A percentile compares a stretch with the other conserved stretches of the same genome.
Conservation (phyloP, 129 eudicot genomes). For the Tagetes patula region DNA sequence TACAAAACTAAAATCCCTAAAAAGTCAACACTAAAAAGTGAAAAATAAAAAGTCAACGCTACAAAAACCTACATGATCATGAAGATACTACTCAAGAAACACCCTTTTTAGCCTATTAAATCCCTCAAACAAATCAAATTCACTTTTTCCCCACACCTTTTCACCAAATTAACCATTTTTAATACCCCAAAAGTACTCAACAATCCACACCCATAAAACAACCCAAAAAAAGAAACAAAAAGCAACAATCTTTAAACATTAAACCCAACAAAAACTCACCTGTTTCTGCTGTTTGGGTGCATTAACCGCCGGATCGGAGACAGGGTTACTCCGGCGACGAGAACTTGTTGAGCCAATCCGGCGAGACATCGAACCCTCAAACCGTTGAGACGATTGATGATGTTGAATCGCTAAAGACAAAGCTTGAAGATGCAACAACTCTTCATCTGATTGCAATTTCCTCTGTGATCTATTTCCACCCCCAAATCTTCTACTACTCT, state of each 20-base stretch:
- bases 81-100: slow-evolving; percentile 16
- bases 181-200: slow-evolving; percentile 2
- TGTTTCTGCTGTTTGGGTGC: slow-evolving; percentile 57
- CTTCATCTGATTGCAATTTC: slow-evolving; percentile 69
- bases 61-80: slow-evolving; percentile 28
- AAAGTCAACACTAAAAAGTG: not conserved
- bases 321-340: slow-evolving; percentile 64
- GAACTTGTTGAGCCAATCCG: slow-evolving; percentile 88
- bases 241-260: too few relatives aligned
- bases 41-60: slow-evolving; percentile 23
- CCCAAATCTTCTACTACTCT: slow-evolving; percentile 50
- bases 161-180: slow-evolving; percentile 11
- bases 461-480: slow-evolving; percentile 65
- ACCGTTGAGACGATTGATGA: slow-evolving; percentile 89
- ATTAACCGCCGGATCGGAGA: slow-evolving; percentile 40
- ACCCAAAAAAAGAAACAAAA: not conserved
- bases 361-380: slow-evolving; percentile 91
- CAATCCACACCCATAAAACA: not conserved
- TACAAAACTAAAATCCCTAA: not conserved
- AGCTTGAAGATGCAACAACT: slow-evolving; percentile 81
- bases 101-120: slow-evolving; percentile 22
- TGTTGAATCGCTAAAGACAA: slow-evolving; percentile 89
- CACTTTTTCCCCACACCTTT: slow-evolving; percentile 18
- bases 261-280: slow-evolving; percentile 2
- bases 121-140: slow-evolving; percentile 22